phyloP scores from a whole-genome alignment of 352 stramenopile species.

The Pilasporangium apinafurcum region DNA sequence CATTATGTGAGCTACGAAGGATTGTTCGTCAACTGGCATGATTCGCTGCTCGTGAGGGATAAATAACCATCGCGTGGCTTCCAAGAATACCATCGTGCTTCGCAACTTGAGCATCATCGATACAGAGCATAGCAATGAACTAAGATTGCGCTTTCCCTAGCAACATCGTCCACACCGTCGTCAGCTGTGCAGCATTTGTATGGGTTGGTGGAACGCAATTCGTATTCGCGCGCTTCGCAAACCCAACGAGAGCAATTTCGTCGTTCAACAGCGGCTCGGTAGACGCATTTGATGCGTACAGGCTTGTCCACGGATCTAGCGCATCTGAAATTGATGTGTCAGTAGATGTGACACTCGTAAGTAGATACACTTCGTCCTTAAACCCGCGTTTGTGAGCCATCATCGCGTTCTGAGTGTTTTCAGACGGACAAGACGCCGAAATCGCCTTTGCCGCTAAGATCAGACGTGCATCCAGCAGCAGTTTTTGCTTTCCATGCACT shows the following conservation, averaged over 20 bases:
- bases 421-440: constrained; percentile 3
- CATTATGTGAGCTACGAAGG: too few relatives aligned
- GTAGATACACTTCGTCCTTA: constrained; percentile 6
- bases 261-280: constrained; percentile 15
- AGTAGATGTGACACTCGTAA: constrained; percentile 11
- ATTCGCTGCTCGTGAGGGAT: too few relatives aligned
- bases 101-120: too few relatives aligned
- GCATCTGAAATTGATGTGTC: constrained; percentile 10
- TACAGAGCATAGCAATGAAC: too few relatives aligned
- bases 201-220: constrained; percentile 5
- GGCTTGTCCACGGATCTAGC: constrained; percentile 18
- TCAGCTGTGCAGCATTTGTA: too few relatives aligned
- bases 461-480: constrained; percentile 21
- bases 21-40: too few relatives aligned
- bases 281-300: constrained; percentile 7
- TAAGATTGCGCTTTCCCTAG: too few relatives aligned
- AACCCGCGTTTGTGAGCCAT: constrained; percentile 3
- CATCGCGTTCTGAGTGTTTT: background rate
- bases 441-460: constrained; percentile 24
- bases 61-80: too few relatives aligned
- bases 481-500: constrained; percentile 8
- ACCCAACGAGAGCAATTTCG: constrained; percentile 15
- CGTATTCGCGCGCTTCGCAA: constrained; percentile 10
- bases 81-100: too few relatives aligned
- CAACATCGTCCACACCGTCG: too few relatives aligned